Base-by-base conservation (phyloP, 192 early-diverging fungal genomes). In the Geranomyces michiganensis region DNA sequence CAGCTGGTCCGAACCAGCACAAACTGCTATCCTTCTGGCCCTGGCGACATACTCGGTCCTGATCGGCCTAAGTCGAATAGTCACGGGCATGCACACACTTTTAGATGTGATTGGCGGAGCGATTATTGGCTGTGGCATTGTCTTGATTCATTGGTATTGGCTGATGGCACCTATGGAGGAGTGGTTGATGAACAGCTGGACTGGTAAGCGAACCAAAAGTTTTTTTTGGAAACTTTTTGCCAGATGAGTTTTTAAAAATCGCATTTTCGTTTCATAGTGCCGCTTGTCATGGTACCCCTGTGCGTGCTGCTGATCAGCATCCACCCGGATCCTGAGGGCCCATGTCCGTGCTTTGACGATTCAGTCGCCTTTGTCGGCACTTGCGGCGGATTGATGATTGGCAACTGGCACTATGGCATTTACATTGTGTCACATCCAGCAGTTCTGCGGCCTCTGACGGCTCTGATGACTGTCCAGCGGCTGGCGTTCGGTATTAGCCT, bases 1-100 rank as follows among this genome's bases (percentile, higher is more conserved):
- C 62, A 30, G 48, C 31, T 49, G 43, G 49, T 49, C 64, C n/a
- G 48, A 56, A 24, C 19, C 26, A 5, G 19, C 53, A 32, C 36
- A 47, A 46, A 17, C 15, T 81, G 10, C 72, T 72, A 63, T 75
- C 8, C 72, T 84, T 12, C 73, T 79, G 15, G 68, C 69, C 0
- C 65, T 88, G 13, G 67, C 75, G 24, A 45, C 83, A 22, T 92
- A 91, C 71, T 82, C 83, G 15, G 33, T 80, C 31, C 79, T 85
- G 41, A 90, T 97, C 33, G 84, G 88, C 6, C 68, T 87, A 72
- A 91, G 92, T 22, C 81, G 95, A 29, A 77, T 97, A 10, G 90
- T 94, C 71, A 93, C 90, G 71, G 95, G 93, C 4, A 91, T 97
- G 87, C 95, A 97, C 81, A 89, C 88, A 2, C 77, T 93, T 44